Evolutionary conservation across 2,329 filamentous ascomycete genomes (phyloP), one percentile per base, ranked within the genome.

Genomic region (Ophiocordyceps camponoti-saundersi): DNA sequence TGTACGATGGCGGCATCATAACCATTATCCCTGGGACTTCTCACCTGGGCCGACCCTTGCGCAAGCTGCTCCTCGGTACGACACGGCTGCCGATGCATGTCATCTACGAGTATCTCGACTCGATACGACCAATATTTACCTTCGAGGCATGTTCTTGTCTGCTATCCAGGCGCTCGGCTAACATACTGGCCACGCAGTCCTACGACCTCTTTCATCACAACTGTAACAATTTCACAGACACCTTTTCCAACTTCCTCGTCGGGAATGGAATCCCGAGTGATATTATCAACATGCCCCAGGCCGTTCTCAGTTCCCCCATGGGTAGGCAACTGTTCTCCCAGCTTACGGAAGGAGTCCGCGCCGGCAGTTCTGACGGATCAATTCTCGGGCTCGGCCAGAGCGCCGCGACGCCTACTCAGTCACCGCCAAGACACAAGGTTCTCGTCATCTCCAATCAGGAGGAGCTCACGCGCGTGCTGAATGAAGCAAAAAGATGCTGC

Each of bases 191-290:
- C 10, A 20, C 18, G 18, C 52, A 87, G 77, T 84, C 85, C 1
- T 96, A 96, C 58, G 87, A 95, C 58, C 68, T 95, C 6, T 95
- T 76, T 61, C 85, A 67, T 55, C 88, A 95, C 64, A 98, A 98
- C 60, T 96, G 90, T 69, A 98, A 96, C 67, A 95, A 95, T 63
- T 98, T 96, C 63, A 86, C 85, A 3, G 90, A 96, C 58, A 88
- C 95, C 50, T 81, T 96, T 53, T 71, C 86, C 51, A 92, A 85
- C 62, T 96, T 96, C 52, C 70, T 96, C 0, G 69, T 95, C 1
- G 90, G 92, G 21, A 84, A 80, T 54, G 85, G 86, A 3, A 96
- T 96, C 49, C 92, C 92, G 0, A 75, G 80, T 1, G 80, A 94
- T 56, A 96, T 98, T 53, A 75, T 78, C 29, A 86, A 82, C 53